Conservation (phyloP, 2,329 filamentous ascomycete genomes). For the Stachybotrys chlorohalonatus region DNA sequence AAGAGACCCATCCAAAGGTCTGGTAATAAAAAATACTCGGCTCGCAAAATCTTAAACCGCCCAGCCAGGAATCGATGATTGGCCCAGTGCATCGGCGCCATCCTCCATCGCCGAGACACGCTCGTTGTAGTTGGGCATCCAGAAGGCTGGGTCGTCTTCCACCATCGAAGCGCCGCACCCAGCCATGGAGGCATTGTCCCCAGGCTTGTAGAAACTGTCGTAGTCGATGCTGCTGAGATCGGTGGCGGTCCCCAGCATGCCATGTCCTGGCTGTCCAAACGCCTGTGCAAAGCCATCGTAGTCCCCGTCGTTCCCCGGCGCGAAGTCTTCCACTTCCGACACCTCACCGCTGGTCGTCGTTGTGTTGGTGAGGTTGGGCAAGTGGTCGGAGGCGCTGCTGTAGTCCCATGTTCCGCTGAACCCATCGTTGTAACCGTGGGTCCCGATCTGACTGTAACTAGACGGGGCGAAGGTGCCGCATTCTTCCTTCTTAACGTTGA, state of each 20-base stretch:
- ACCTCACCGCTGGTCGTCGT: conserved; percentile 59
- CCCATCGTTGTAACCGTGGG: conserved; percentile 32
- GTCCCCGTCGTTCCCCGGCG: conserved; percentile 37
- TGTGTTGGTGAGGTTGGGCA: conserved; percentile 43
- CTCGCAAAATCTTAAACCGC: not conserved
- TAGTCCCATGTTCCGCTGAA: conserved; percentile 40
- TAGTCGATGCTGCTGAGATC: conserved; percentile 45
- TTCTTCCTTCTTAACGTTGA: conserved; percentile 33
- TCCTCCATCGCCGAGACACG: conserved; percentile 25
- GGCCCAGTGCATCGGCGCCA: conserved; percentile 21
- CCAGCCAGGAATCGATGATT: conserved; percentile 12
- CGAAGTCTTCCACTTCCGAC: conserved; percentile 55
- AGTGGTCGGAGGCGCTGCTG: conserved; percentile 42
- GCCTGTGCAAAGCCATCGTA: conserved; percentile 38
- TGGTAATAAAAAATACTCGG: too few species aligned
- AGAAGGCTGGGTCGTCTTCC: conserved; percentile 42
- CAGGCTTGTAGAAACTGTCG: conserved; percentile 45
- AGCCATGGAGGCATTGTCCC: conserved; percentile 26
- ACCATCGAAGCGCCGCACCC: conserved; percentile 36
- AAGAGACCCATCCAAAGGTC: too few species aligned
- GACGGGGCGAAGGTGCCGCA: conserved; percentile 37
- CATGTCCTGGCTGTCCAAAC: conserved; percentile 37
- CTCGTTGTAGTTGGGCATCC: conserved; percentile 38
- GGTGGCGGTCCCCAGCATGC: conserved; percentile 28
- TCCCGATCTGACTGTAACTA: conserved; percentile 43